A percentile compares a stretch with the other conserved stretches of the same genome.
These are phyloP conservation scores for Grigorovia humatica DNA, from an alignment of 805 yeast species.

Conservation along the genomic window DNA sequence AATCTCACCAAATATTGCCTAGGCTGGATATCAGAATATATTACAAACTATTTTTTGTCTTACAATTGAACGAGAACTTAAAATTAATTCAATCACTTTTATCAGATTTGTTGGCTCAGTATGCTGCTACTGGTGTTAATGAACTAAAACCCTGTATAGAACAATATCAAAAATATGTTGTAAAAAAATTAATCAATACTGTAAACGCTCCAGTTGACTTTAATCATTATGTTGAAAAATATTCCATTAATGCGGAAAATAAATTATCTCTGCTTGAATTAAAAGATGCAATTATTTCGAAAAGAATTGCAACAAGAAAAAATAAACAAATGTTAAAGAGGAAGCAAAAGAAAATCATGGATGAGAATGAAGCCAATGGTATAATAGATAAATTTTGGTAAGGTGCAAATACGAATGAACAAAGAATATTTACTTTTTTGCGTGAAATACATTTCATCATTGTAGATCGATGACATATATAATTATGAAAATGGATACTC, in stretches of 20 bases:
- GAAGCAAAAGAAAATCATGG: constrained; percentile 5
- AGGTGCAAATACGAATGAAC: neutral
- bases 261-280: constrained; percentile 8
- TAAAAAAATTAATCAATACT: constrained; percentile 11
- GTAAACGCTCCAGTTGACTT: constrained; percentile 8
- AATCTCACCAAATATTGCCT: neutral
- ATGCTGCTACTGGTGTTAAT: neutral
- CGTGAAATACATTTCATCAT: no score
- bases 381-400: constrained; percentile 25
- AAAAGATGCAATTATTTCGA: neutral
- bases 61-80: constrained; percentile 12
- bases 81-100: constrained; percentile 13
- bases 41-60: constrained; percentile 9
- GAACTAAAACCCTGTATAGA: constrained; percentile 6
- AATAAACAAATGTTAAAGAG: constrained; percentile 8
- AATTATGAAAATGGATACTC: neutral
- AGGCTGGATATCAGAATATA: constrained; percentile 11
- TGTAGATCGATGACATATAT: neutral
- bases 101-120: neutral
- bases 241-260: constrained; percentile 11
- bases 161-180: constrained; percentile 15
- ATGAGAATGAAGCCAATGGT: constrained; percentile 20
- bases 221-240: constrained; percentile 15
- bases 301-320: neutral
- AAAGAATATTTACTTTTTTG: no score